These are phyloP conservation scores for Grigorovia jiainica DNA, from an alignment of 805 yeast genomes.

Conservation along the genomic window DNA sequence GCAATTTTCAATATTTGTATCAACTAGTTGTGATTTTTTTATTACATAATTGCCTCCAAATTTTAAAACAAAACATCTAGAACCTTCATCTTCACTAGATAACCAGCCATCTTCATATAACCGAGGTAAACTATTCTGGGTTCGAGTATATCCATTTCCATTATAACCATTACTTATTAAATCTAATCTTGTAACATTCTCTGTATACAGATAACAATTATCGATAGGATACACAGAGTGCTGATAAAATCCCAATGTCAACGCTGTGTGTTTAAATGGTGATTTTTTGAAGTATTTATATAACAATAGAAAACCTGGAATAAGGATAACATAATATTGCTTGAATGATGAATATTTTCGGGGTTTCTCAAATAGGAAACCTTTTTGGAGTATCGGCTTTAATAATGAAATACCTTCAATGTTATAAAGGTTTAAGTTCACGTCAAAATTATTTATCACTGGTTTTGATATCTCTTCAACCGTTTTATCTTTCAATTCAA, in stretches of 20 bases:
- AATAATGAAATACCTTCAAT: constrained; percentile 51
- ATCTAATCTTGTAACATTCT: constrained; percentile 48
- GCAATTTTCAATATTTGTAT: constrained; percentile 3
- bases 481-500: constrained; percentile 35
- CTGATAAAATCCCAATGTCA: constrained; percentile 8
- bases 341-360: constrained; percentile 60
- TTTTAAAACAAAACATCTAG: constrained; percentile 79
- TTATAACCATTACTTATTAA: constrained; percentile 39
- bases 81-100: constrained; percentile 66
- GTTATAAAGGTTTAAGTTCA: constrained; percentile 36
- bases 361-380: constrained; percentile 59
- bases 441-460: constrained; percentile 46
- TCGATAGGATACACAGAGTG: constrained; percentile 46
- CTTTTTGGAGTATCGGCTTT: constrained; percentile 52
- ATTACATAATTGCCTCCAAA: constrained; percentile 45
- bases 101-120: constrained; percentile 77
- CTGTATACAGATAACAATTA: constrained; percentile 70
- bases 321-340: constrained; percentile 50
- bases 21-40: constrained; percentile 20
- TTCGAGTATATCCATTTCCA: constrained; percentile 42
- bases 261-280: neutral
- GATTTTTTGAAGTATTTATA: constrained; percentile 35
- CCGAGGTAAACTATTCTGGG: constrained; percentile 54
- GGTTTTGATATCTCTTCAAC: constrained; percentile 40
- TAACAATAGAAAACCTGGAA: constrained; percentile 60